phyloP scores from a whole-genome alignment of 1,284 basidiomycete species.

The Leccinum subfulvum region DNA sequence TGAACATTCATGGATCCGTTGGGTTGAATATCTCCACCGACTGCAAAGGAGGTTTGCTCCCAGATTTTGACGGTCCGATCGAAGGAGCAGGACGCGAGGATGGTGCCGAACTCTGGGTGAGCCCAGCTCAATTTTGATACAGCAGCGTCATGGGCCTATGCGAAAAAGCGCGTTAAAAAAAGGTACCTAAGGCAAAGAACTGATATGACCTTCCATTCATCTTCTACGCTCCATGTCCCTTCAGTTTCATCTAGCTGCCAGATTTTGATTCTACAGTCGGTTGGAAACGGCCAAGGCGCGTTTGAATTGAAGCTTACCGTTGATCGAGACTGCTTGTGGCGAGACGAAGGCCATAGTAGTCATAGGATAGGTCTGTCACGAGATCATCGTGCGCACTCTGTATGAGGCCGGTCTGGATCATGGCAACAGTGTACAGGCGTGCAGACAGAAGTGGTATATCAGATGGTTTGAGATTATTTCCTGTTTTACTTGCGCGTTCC shows the following conservation, averaged over 20 bases:
- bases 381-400: conserved; percentile 75
- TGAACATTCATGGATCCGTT: conserved; percentile 25
- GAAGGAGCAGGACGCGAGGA: conserved; percentile 82
- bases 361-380: conserved; percentile 81
- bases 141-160: conserved; percentile 85
- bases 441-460: not conserved
- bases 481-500: not conserved
- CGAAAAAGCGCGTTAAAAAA: not conserved
- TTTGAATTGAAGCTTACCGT: conserved; percentile 42
- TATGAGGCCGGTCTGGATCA: conserved; percentile 76
- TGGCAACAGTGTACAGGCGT: conserved; percentile 24
- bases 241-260: conserved; percentile 72
- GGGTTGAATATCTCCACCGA: conserved; percentile 35
- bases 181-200: not conserved
- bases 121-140: conserved; percentile 84
- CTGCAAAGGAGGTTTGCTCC: conserved; percentile 60
- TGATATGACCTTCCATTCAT: conserved; percentile 81
- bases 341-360: conserved; percentile 83
- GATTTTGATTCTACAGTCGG: conserved; percentile 62
- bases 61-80: conserved; percentile 89
- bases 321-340: conserved; percentile 80
- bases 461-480: not conserved
- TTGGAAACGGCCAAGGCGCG: conserved; percentile 9
- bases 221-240: conserved; percentile 72
- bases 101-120: conserved; percentile 84